Base-by-base conservation (phyloP, 2,329 filamentous ascomycete species). In the Pseudocercospora macadamiae region DNA sequence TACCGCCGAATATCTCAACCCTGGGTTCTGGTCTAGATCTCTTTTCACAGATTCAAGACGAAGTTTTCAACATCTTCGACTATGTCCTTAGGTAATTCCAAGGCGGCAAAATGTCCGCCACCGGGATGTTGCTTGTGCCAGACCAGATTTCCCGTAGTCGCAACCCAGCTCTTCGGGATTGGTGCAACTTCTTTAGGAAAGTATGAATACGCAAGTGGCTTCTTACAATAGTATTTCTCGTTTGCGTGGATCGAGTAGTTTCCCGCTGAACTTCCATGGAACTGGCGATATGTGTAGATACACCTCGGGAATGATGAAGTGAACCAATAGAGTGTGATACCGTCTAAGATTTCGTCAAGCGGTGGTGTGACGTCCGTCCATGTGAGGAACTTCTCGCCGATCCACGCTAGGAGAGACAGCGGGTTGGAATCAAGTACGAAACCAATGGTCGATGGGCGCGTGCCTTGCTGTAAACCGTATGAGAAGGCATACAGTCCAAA, bases 331-430 rank as follows among this genome's bases (percentile, higher is more conserved):
- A 85, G 64, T 3, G 77, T 78, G n/a, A 83, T 76, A 18, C 75
- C 69, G 5, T 75, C 73, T 1, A 85, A 69, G 8, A 84, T 80
- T 3, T 73, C 74, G 30, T 68, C 63, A 12, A 79, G 64, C 1
- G 70, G 64, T 2, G 76, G 76, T 18, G 70, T 65, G 2, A 73
- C 65, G 59, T 84, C 82, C 2, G 72, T 73, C 82, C 82, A 85
- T 1, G 76, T 78, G 0, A 82, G 69, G 57, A 81, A 80, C 67
- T 84, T 85, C 63, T 85, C 82, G 1, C 78, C 80, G 28, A 84
- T 75, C 79, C 84, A 88, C 8, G 80, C 77, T 2, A 88, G 75
- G 18, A 87, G 67, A 0, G 83, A 81, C 1, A 87, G 60, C 0
- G 85, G 85, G 36, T 75, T 84, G 3, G 80, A 73, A 3, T 78